These are phyloP conservation scores for Rhynchosporium agropyri DNA, from an alignment of 2,329 filamentous ascomycete species.

Conservation along the genomic window DNA sequence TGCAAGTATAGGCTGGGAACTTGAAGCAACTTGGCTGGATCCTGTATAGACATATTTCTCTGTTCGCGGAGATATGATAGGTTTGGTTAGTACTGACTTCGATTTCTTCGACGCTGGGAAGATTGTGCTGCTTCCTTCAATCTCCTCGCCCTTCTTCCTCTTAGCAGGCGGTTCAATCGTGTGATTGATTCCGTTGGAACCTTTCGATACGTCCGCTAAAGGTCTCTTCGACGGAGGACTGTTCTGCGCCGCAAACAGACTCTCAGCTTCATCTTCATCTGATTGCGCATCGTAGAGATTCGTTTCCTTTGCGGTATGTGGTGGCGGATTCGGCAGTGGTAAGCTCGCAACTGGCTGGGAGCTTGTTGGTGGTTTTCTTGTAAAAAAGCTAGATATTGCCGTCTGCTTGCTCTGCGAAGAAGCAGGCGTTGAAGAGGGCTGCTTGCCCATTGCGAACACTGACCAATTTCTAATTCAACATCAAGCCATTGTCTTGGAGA, in stretches of 20 bases:
- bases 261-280: slow-evolving; percentile 35
- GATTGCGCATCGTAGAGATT: slow-evolving; percentile 39
- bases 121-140: slow-evolving; percentile 46
- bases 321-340: slow-evolving; percentile 30
- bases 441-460: slow-evolving; percentile 33
- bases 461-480: neutral
- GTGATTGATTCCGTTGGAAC: slow-evolving; percentile 50
- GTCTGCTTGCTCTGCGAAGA: slow-evolving; percentile 55
- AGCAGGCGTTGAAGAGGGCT: slow-evolving; percentile 19
- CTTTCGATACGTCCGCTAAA: slow-evolving; percentile 51
- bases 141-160: slow-evolving; percentile 49
- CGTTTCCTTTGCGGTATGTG: slow-evolving; percentile 23
- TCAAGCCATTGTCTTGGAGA: neutral
- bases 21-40: slow-evolving; percentile 40
- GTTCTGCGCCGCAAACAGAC: slow-evolving; percentile 21
- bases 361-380: slow-evolving; percentile 53
- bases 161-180: slow-evolving; percentile 47
- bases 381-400: slow-evolving; percentile 86
- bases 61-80: slow-evolving; percentile 47
- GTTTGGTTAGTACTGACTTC: slow-evolving; percentile 28
- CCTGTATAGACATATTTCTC: slow-evolving; percentile 56
- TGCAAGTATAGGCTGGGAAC: slow-evolving; percentile 34
- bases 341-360: slow-evolving; percentile 39
- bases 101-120: slow-evolving; percentile 41
- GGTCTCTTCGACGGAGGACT: slow-evolving; percentile 50